Evolutionary conservation across 768 basidiomycete genomes (phyloP).

Genomic region (Mycena haematopus): DNA sequence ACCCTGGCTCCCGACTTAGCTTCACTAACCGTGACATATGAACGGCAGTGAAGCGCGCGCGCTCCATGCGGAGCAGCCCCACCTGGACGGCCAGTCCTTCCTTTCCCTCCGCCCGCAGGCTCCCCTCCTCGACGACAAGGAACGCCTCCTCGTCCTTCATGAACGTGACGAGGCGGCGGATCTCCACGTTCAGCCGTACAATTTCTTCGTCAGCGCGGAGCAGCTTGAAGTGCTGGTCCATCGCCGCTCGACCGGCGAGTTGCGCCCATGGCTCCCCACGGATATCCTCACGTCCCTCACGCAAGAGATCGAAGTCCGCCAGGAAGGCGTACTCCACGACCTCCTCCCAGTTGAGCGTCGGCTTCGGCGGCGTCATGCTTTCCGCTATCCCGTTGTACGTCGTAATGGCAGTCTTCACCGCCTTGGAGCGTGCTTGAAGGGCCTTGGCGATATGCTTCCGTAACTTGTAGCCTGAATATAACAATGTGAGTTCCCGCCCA

Average conservation of each 20-base stretch:
- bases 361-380: slow-evolving; percentile 4
- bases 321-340: too few species aligned
- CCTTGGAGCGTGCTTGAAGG: slow-evolving; percentile 1
- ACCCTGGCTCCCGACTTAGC: slow-evolving; percentile 1
- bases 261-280: slow-evolving; percentile 21
- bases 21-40: neutral
- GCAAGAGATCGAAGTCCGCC: too few species aligned
- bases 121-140: neutral
- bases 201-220: neutral
- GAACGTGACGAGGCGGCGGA: neutral
- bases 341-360: slow-evolving; percentile 31
- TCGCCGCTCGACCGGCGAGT: slow-evolving; percentile 15
- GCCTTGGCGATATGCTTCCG: slow-evolving; percentile 31
- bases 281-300: slow-evolving; percentile 29
- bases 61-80: neutral
- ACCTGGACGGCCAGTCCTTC: neutral
- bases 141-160: neutral
- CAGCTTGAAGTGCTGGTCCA: slow-evolving; percentile 25
- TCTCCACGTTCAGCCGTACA: neutral
- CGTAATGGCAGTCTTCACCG: slow-evolving; percentile 22
- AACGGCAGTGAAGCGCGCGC: neutral
- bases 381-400: slow-evolving; percentile 26
- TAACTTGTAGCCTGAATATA: slow-evolving; percentile 26
- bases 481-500: too few species aligned
- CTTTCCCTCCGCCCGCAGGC: neutral